Percentiles rank a stretch among this genome's conserved stretches.
phyloP scores from a whole-genome alignment of 495 filamentous ascomycete species.

The Hypoxylon cercidicola region DNA sequence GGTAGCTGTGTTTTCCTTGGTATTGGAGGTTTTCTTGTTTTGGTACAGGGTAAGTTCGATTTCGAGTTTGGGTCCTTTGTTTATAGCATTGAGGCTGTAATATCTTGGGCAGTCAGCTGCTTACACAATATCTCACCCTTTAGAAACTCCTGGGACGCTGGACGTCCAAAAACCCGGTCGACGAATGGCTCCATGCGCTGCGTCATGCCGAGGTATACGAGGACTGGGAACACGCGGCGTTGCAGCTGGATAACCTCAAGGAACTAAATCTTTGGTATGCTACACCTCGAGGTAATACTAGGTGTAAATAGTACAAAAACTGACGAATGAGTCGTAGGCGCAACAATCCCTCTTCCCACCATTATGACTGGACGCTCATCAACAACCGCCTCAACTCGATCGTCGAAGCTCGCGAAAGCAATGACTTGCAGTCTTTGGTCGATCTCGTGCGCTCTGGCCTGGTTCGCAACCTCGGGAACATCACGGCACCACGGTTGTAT shows the following conservation, averaged over 20 bases:
- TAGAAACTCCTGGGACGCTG: constrained; percentile 68
- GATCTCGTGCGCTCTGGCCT: constrained; percentile 86
- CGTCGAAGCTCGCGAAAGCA: constrained; percentile 75
- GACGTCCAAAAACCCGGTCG: constrained; percentile 60
- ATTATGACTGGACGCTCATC: constrained; percentile 92
- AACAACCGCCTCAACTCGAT: constrained; percentile 77
- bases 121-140: constrained; percentile 8
- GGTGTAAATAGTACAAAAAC: constrained; percentile 9
- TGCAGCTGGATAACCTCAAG: constrained; percentile 79
- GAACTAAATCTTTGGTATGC: constrained; percentile 83
- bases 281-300: background rate
- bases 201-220: constrained; percentile 74
- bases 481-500: constrained; percentile 84
- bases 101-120: constrained; percentile 12
- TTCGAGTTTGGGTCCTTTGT: background rate
- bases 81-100: constrained; percentile 30
- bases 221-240: constrained; percentile 84
- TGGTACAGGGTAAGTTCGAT: constrained; percentile 68
- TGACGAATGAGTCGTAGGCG: constrained; percentile 62
- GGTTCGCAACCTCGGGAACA: constrained; percentile 91
- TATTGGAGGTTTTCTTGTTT: constrained; percentile 70
- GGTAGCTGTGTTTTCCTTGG: constrained; percentile 62
- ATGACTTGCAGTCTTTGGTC: constrained; percentile 78
- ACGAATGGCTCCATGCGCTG: constrained; percentile 67
- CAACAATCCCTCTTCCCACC: constrained; percentile 79